phyloP scores from a whole-genome alignment of 208 protist genomes.

The Endotrypanum monterogeii region DNA sequence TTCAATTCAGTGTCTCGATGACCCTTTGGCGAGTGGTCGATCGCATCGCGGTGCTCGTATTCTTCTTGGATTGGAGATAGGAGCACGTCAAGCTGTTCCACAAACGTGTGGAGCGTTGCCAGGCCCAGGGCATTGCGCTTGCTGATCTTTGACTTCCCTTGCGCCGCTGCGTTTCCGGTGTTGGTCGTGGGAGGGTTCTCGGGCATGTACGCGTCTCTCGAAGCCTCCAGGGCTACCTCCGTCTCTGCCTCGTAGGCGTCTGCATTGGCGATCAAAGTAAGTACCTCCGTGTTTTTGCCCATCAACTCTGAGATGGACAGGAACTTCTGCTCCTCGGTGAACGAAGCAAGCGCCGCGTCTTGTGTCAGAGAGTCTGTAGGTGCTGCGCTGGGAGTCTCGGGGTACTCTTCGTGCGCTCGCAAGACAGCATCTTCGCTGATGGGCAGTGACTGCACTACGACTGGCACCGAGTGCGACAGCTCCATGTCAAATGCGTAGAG shows the following conservation, averaged over 20 bases:
- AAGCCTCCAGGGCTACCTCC: slow-evolving; percentile 21
- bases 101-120: slow-evolving; percentile 54
- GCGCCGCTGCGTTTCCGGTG: background rate
- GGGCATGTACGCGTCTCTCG: slow-evolving; percentile 6
- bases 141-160: background rate
- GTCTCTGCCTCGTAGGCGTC: slow-evolving; percentile 11
- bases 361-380: background rate
- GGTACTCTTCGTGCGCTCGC: background rate
- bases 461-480: slow-evolving; percentile 5
- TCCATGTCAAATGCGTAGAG: slow-evolving; percentile 75
- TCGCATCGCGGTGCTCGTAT: background rate
- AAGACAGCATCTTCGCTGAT: background rate
- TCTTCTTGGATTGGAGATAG: slow-evolving; percentile 31
- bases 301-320: slow-evolving; percentile 10
- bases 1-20: background rate
- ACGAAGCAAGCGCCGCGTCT: no score
- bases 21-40: no score
- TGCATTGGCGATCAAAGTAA: slow-evolving; percentile 37
- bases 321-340: slow-evolving; percentile 2
- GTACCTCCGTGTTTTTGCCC: slow-evolving; percentile 17
- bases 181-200: slow-evolving; percentile 3
- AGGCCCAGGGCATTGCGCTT: slow-evolving; percentile 29
- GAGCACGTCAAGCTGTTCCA: slow-evolving; percentile 47
- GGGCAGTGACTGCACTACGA: background rate
- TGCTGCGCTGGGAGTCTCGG: background rate